phyloP scores from a whole-genome alignment of 2,329 filamentous ascomycete species.

The Grosmannia serpens region DNA sequence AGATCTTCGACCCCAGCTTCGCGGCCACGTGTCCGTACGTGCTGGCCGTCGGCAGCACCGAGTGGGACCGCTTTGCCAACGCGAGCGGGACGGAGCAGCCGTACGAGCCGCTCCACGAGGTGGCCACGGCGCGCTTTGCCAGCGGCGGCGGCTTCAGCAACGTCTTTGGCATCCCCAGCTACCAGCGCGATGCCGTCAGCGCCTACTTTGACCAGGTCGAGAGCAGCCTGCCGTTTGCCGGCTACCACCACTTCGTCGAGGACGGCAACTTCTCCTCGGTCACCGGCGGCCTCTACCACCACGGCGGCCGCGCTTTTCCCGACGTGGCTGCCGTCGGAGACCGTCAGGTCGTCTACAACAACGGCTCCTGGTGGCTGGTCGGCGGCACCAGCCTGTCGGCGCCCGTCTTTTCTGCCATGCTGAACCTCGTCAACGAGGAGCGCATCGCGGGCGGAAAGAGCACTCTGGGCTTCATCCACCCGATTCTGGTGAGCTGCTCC shows the following conservation, averaged over 20 bases:
- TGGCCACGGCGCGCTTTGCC: conserved; percentile 15
- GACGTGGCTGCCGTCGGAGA: conserved; percentile 15
- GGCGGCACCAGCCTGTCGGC: conserved; percentile 42
- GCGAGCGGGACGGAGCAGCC: neutral
- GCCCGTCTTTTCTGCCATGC: conserved; percentile 45
- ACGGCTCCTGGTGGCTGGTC: conserved; percentile 18
- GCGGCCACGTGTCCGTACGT: conserved; percentile 30
- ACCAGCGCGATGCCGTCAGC: conserved; percentile 25
- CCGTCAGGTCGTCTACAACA: conserved; percentile 15
- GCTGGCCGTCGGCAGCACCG: conserved; percentile 30
- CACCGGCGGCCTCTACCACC: conserved; percentile 9
- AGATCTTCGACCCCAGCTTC: conserved; percentile 10
- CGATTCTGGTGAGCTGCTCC: conserved; percentile 11
- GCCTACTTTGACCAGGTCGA: conserved; percentile 10
- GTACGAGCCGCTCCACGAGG: conserved; percentile 10
- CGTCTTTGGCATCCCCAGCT: conserved; percentile 19
- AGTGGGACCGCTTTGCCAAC: conserved; percentile 1
- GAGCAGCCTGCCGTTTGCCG: conserved; percentile 5
- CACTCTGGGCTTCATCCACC: conserved; percentile 23
- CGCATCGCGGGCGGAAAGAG: conserved; percentile 34
- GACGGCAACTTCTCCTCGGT: conserved; percentile 8
- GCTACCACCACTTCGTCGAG: neutral
- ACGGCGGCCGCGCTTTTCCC: conserved; percentile 13
- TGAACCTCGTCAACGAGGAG: conserved; percentile 51
- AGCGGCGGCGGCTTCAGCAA: conserved; percentile 29